A percentile compares a stretch with the other conserved stretches of the same genome.
These are phyloP conservation scores for Kwoniella europaea DNA, from an alignment of 768 basidiomycete species.

Conservation along the genomic window DNA sequence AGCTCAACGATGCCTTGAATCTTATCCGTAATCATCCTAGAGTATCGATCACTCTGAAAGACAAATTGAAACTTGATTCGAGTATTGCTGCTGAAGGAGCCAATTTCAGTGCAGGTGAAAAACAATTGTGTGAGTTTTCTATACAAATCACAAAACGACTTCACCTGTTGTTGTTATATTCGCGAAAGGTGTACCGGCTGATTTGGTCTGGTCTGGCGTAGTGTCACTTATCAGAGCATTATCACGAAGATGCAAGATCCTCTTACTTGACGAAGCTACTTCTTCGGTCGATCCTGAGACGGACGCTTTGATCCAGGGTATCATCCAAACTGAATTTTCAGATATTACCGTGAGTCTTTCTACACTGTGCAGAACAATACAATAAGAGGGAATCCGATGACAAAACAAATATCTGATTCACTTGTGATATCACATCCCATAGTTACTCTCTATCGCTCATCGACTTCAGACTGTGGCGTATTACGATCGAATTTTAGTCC, in stretches of 20 bases:
- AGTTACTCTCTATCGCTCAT: slow-evolving; percentile 50
- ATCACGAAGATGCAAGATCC: slow-evolving; percentile 67
- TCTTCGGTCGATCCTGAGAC: slow-evolving; percentile 63
- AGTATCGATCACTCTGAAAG: slow-evolving; percentile 59
- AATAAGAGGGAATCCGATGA: no score
- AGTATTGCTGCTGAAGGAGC: slow-evolving; percentile 70
- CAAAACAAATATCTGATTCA: background rate
- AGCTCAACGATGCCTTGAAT: slow-evolving; percentile 69
- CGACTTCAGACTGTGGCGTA: slow-evolving; percentile 54
- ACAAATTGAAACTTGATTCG: slow-evolving; percentile 72
- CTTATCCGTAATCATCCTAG: slow-evolving; percentile 63
- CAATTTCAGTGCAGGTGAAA: slow-evolving; percentile 73
- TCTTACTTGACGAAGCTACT: slow-evolving; percentile 65
- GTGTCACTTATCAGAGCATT: slow-evolving; percentile 69
- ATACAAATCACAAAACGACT: background rate
- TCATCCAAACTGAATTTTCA: slow-evolving; percentile 68
- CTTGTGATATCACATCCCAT: background rate
- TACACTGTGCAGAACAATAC: background rate
- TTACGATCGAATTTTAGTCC: slow-evolving; percentile 57
- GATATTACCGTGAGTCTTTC: slow-evolving; percentile 37
- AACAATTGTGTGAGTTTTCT: slow-evolving; percentile 62
- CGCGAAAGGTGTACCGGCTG: no score
- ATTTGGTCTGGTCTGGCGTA: background rate
- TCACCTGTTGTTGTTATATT: no score
- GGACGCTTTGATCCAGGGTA: slow-evolving; percentile 67